Evolutionary conservation across 768 basidiomycete species (phyloP).

Genomic region (Leccinellum albellum): DNA sequence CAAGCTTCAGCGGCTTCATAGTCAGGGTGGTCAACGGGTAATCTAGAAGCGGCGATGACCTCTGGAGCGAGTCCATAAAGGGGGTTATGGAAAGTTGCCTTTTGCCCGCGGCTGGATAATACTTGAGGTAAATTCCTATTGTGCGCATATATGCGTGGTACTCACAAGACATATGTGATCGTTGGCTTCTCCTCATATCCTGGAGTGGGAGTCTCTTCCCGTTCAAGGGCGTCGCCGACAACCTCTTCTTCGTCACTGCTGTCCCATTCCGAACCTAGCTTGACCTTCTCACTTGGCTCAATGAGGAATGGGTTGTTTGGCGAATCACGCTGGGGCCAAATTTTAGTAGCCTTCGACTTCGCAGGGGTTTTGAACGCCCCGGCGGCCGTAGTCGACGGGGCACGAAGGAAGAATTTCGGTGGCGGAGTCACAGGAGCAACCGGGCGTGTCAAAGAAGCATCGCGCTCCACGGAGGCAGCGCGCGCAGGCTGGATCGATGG

Average conservation of each 20-base stretch:
- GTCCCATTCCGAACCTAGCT: slow-evolving; percentile 25
- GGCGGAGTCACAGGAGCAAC: slow-evolving; percentile 25
- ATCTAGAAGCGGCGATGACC: slow-evolving; percentile 38
- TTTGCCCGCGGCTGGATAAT: slow-evolving; percentile 60
- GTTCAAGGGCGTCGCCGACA: slow-evolving; percentile 31
- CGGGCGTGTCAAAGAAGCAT: slow-evolving; percentile 6
- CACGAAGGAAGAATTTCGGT: slow-evolving; percentile 20
- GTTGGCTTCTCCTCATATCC: slow-evolving; percentile 53
- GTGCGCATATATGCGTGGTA: slow-evolving; percentile 11
- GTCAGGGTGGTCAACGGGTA: slow-evolving; percentile 63
- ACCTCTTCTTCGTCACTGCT: slow-evolving; percentile 35
- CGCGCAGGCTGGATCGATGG: slow-evolving; percentile 27
- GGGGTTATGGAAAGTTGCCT: slow-evolving; percentile 60
- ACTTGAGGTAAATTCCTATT: neutral
- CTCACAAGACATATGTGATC: slow-evolving; percentile 72
- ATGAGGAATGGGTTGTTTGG: slow-evolving; percentile 71
- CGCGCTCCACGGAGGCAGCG: slow-evolving; percentile 23
- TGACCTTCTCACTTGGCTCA: slow-evolving; percentile 27
- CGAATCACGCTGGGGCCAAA: slow-evolving; percentile 50
- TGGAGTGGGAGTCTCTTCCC: slow-evolving; percentile 36
- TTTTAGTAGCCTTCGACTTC: slow-evolving; percentile 35
- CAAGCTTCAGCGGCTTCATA: slow-evolving; percentile 55
- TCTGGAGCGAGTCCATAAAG: slow-evolving; percentile 51
- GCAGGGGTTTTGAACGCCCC: slow-evolving; percentile 36
- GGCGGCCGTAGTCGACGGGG: slow-evolving; percentile 14